A percentile compares a stretch with the other conserved stretches of the same genome.
phyloP scores from a whole-genome alignment of 108 stramenopile species.

The Parmales sp. region DNA sequence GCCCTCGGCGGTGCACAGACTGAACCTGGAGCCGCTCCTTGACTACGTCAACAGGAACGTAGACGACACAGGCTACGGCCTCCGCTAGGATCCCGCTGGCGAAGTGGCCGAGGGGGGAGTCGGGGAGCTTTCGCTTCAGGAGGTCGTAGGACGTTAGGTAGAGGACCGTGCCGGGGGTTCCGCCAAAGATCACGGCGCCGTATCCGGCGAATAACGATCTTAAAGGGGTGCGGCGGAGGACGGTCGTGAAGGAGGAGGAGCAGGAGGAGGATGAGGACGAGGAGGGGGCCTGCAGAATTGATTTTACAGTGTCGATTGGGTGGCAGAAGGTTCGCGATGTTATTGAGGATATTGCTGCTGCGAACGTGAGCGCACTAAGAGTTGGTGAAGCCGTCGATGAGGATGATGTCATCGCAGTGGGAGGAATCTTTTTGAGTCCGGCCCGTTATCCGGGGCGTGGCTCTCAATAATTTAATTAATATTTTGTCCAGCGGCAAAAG shows the following conservation, averaged over 20 bases:
- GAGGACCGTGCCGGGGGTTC: constrained; percentile 82
- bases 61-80: constrained; percentile 82
- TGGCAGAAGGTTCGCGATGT: constrained; percentile 42
- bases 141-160: constrained; percentile 88
- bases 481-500: too few relatives aligned
- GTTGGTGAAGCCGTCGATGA: too few relatives aligned
- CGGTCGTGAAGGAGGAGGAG: neutral
- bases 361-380: too few relatives aligned
- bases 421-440: too few relatives aligned
- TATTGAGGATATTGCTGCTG: too few relatives aligned
- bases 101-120: constrained; percentile 32
- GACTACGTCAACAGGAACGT: constrained; percentile 94
- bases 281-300: constrained; percentile 32
- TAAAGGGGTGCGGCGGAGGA: neutral
- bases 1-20: neutral
- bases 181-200: constrained; percentile 72
- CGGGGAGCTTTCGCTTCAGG: constrained; percentile 36
- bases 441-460: too few relatives aligned
- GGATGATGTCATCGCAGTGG: too few relatives aligned
- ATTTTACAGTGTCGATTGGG: constrained; percentile 51
- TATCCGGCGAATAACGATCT: constrained; percentile 83
- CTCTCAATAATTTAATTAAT: too few relatives aligned
- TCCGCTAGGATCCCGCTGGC: constrained; percentile 69
- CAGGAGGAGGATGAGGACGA: neutral
- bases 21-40: constrained; percentile 96